These are phyloP conservation scores for Avena sativa DNA, from an alignment of 176 grass and related monocot species.

Conservation along the genomic window DNA sequence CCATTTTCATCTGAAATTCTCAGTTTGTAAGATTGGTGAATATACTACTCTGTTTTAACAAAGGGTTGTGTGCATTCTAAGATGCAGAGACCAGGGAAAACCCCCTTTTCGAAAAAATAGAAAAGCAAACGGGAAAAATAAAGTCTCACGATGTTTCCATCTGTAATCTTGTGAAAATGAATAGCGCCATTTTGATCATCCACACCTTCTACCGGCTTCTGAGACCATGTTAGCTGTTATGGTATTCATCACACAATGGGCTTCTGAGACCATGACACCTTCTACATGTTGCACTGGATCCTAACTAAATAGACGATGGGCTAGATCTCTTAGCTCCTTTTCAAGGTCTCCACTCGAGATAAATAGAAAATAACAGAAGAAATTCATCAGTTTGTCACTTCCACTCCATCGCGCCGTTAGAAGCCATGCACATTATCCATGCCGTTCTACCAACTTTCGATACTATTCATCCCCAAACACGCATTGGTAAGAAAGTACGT, in stretches of 20 bases:
- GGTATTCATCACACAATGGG: constrained; percentile 50
- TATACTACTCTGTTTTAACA: no score
- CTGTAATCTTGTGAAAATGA: neutral
- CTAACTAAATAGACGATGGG: neutral
- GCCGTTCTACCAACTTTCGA: neutral
- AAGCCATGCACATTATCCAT: constrained; percentile 1
- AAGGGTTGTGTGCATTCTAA: no score
- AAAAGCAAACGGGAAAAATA: no score
- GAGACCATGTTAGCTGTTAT: neutral
- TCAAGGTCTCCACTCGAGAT: constrained; percentile 26
- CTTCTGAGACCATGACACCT: neutral
- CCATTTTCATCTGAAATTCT: no score
- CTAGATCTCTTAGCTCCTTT: neutral
- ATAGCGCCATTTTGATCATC: neutral
- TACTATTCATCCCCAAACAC: neutral
- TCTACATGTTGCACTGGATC: neutral
- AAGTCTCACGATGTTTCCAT: neutral
- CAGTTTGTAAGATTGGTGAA: no score
- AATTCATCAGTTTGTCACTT: neutral
- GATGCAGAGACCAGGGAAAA: no score
- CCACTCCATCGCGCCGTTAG: neutral
- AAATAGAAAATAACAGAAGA: neutral
- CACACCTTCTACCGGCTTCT: neutral
- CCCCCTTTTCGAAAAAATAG: no score
- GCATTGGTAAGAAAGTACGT: no score